These are phyloP conservation scores for Calocybe cyanea DNA, from an alignment of 768 basidiomycete species.

Conservation along the genomic window DNA sequence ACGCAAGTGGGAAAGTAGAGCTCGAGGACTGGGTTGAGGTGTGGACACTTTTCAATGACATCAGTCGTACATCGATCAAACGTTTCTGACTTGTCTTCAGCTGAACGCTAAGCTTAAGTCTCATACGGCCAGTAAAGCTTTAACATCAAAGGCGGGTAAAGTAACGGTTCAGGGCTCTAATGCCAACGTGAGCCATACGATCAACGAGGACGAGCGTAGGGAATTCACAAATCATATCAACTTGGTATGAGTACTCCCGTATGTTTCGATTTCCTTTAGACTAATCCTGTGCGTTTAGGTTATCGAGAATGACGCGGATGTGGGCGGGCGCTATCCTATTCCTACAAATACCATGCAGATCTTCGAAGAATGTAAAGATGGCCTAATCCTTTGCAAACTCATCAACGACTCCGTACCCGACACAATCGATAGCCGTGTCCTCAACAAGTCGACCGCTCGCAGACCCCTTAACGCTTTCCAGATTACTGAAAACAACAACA, in stretches of 20 bases:
- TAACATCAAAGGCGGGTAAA: constrained; percentile 75
- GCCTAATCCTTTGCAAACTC: constrained; percentile 94
- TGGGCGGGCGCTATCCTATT: constrained; percentile 81
- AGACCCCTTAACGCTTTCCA: constrained; percentile 97
- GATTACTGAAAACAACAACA: constrained; percentile 99
- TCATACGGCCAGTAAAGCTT: constrained; percentile 33
- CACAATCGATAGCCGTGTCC: constrained; percentile 96
- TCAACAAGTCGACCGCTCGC: constrained; percentile 79
- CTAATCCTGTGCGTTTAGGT: constrained; percentile 51
- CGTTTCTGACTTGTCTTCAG: constrained; percentile 29
- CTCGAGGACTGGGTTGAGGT: constrained; percentile 99
- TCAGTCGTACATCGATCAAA: background rate
- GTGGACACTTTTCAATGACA: constrained; percentile 20
- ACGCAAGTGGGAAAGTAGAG: constrained; percentile 94
- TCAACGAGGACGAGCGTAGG: constrained; percentile 92
- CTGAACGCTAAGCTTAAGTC: constrained; percentile 77
- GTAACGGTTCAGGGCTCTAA: constrained; percentile 94
- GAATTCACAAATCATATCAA: constrained; percentile 99
- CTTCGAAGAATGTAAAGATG: constrained; percentile 95
- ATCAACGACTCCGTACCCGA: constrained; percentile 99
- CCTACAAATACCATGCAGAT: constrained; percentile 97
- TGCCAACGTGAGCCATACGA: constrained; percentile 92
- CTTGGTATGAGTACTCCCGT: constrained; percentile 48
- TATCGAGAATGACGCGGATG: constrained; percentile 85
- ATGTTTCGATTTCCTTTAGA: background rate